Evolutionary conservation across 2,329 filamentous ascomycete species (phyloP).

Genomic region (Escovopsis sp.): DNA sequence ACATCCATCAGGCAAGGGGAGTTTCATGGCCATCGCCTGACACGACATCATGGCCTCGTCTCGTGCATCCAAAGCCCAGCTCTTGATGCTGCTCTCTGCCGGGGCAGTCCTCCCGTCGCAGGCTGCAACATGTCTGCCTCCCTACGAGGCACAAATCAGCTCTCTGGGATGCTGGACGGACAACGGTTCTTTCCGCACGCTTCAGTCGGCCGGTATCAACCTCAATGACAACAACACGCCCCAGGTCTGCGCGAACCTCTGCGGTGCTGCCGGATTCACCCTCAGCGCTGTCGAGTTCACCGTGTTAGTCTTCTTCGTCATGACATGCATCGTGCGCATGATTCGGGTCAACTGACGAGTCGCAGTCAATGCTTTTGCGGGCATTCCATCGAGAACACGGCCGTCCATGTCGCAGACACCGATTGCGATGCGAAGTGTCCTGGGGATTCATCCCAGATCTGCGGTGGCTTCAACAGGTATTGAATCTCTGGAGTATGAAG

Average conservation of each 20-base stretch:
- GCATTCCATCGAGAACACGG: slow-evolving; percentile 5
- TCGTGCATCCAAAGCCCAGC: too few species aligned
- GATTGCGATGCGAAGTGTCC: slow-evolving; percentile 5
- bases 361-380: slow-evolving; percentile 8
- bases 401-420: slow-evolving; percentile 6
- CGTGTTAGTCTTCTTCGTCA: slow-evolving; percentile 1
- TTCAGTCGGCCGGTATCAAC: slow-evolving; percentile 2
- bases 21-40: too few species aligned
- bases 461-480: slow-evolving; percentile 6
- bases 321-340: not conserved
- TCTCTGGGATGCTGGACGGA: slow-evolving; percentile 7
- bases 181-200: slow-evolving; percentile 6
- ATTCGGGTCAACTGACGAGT: not conserved
- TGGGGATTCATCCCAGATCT: slow-evolving; percentile 5
- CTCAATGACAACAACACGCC: slow-evolving; percentile 6
- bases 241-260: slow-evolving; percentile 8
- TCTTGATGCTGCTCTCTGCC: too few species aligned
- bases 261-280: slow-evolving; percentile 7
- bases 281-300: slow-evolving; percentile 6
- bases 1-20: too few species aligned
- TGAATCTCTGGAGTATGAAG: not conserved
- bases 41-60: too few species aligned
- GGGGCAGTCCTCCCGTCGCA: not conserved
- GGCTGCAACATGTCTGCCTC: slow-evolving; percentile 4
- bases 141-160: slow-evolving; percentile 3